These are phyloP conservation scores for Gnaphalium uliginosum DNA, from an alignment of 129 eudicot species.

Conservation along the genomic window DNA sequence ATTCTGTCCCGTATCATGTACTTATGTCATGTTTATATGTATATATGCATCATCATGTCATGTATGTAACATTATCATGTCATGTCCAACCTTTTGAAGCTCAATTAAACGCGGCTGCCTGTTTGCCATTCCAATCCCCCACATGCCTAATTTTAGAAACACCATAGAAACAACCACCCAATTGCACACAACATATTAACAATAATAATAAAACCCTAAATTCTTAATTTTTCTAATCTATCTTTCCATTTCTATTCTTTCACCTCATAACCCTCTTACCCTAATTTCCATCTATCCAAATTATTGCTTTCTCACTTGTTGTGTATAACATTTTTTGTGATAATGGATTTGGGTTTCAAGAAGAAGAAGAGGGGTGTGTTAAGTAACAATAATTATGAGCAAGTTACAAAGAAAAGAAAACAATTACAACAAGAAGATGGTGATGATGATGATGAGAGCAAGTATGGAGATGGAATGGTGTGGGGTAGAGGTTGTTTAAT, in stretches of 20 bases:
- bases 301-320: neutral
- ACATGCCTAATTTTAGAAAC: constrained; percentile 39
- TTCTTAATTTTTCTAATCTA: neutral
- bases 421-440: neutral
- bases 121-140: constrained; percentile 35
- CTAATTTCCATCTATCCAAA: constrained; percentile 12
- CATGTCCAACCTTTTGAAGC: constrained; percentile 26
- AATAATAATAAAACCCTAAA: constrained; percentile 32
- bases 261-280: constrained; percentile 32
- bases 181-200: neutral
- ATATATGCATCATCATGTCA: neutral
- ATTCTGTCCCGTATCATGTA: neutral
- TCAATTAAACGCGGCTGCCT: constrained; percentile 42
- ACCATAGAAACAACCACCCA: constrained; percentile 34
- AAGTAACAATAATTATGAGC: neutral
- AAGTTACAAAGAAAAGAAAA: constrained; percentile 9
- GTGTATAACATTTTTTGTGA: neutral
- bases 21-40: neutral
- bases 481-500: constrained; percentile 73
- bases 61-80: neutral
- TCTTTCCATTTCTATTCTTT: neutral
- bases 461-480: constrained; percentile 76
- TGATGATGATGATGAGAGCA: constrained; percentile 18
- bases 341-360: constrained; percentile 27
- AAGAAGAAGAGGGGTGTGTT: constrained; percentile 24